Evolutionary conservation across 345 rosid species (phyloP).

Genomic region (Brassica juncea): DNA sequence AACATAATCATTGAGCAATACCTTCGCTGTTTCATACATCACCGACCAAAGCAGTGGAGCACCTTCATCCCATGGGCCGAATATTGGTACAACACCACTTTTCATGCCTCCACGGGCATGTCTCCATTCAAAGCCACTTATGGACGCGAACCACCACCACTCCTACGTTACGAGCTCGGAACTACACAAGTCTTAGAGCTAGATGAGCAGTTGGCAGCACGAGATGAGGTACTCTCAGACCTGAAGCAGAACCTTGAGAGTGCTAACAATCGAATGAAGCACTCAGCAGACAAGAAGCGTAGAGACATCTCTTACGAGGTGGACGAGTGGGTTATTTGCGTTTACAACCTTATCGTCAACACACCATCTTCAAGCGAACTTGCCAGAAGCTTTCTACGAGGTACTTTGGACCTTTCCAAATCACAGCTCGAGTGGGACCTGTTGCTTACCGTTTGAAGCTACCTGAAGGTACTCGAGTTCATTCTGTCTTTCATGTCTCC

Average conservation of each 20-base stretch:
- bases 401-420: background rate
- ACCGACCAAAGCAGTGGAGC: background rate
- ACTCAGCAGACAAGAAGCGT: too few species aligned
- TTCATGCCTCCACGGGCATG: background rate
- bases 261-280: too few species aligned
- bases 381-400: background rate
- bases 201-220: background rate
- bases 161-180: background rate
- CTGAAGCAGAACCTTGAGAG: too few species aligned
- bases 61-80: background rate
- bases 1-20: background rate
- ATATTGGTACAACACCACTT: background rate
- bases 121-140: background rate
- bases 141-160: background rate
- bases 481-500: background rate
- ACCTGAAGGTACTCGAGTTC: background rate
- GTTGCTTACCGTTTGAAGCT: background rate
- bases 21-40: background rate
- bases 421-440: background rate
- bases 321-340: background rate
- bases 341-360: background rate
- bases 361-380: background rate
- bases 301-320: too few species aligned
- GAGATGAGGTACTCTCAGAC: background rate
- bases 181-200: background rate